Evolutionary conservation across 306 rosid species (phyloP), one percentile per base, ranked within the genome.

Genomic region (Senna siamea): DNA sequence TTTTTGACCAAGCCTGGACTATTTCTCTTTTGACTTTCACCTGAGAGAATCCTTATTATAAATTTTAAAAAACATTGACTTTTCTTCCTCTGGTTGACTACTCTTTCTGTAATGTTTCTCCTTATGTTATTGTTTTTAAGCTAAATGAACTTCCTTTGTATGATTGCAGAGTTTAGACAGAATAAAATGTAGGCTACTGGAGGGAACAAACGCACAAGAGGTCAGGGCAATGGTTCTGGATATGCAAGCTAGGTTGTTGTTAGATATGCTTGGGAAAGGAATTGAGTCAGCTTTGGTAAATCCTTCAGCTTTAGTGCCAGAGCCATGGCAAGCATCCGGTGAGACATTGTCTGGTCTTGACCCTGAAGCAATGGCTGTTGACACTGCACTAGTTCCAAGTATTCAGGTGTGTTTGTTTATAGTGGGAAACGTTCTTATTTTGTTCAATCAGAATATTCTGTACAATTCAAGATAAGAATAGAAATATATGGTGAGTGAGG

Each of bases 211-310:
- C 75, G 99, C 99, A 30, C 99, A 94, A 83, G 99, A 94, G 90
- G 99, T 94, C 55, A 87, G 99, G 85, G 99, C 99, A 5, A 94
- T 94, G 99, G 99, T 94, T 83, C 82, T 94, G 72, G 99, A 94
- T 81, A 94, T 94, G 99, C 99, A 94, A 88, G 99, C 99, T 20
- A 88, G 99, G 85, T 78, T 94, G 83, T 86, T 94, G 83, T 87
- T 94, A 82, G 99, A 94, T 79, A 94, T 94, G 99, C 92, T 94
- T 51, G 99, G 99, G 72, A 92, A 90, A 72, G 99, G 99, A 82
- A 94, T 94, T 70, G 99, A 94, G 83, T 92, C 99, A 53, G 98
- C 99, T 0, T 86, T 94, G 78, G 70, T 90, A 73, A 88, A 92
- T 77, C 89, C 99, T 60, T 92, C 96, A 44, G 93, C 95, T 79